phyloP scores from a whole-genome alignment of 2,329 filamentous ascomycete genomes.

The Anisogramma anomala region DNA sequence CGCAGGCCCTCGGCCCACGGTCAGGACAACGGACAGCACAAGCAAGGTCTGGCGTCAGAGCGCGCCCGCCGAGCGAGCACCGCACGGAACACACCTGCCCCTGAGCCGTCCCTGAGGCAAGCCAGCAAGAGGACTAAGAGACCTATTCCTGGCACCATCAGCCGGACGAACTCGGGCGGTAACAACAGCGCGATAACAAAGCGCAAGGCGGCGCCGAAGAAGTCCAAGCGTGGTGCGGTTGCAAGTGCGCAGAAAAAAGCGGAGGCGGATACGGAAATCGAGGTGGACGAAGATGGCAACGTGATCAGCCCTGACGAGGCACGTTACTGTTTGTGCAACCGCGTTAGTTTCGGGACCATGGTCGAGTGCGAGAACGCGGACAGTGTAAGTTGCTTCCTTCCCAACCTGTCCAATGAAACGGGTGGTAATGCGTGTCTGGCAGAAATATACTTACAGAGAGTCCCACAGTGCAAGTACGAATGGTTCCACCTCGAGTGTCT shows the following conservation, averaged over 20 bases:
- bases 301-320: conserved; percentile 65
- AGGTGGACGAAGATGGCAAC: conserved; percentile 57
- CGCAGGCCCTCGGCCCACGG: conserved; percentile 42
- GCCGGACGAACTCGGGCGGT: conserved; percentile 46
- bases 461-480: conserved; percentile 59
- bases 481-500: conserved; percentile 82
- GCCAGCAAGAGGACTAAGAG: conserved; percentile 52
- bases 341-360: conserved; percentile 74
- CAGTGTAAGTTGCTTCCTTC: conserved; percentile 43
- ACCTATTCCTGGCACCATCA: conserved; percentile 62
- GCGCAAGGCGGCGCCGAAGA: conserved; percentile 57
- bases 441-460: conserved; percentile 15
- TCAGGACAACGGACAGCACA: conserved; percentile 39
- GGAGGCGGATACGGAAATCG: conserved; percentile 39
- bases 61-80: conserved; percentile 45
- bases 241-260: conserved; percentile 26
- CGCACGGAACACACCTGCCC: conserved; percentile 45
- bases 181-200: conserved; percentile 55
- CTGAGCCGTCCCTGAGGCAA: conserved; percentile 30
- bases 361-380: conserved; percentile 64
- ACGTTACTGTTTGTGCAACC: conserved; percentile 65
- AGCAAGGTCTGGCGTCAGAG: conserved; percentile 37
- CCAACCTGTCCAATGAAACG: too few species aligned
- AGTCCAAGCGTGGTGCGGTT: conserved; percentile 38
- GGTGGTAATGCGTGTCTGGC: too few species aligned